A percentile compares a stretch with the other conserved stretches of the same genome.
phyloP scores from a whole-genome alignment of 176 grass and related monocot genomes.

The Rhynchospora pubera region DNA sequence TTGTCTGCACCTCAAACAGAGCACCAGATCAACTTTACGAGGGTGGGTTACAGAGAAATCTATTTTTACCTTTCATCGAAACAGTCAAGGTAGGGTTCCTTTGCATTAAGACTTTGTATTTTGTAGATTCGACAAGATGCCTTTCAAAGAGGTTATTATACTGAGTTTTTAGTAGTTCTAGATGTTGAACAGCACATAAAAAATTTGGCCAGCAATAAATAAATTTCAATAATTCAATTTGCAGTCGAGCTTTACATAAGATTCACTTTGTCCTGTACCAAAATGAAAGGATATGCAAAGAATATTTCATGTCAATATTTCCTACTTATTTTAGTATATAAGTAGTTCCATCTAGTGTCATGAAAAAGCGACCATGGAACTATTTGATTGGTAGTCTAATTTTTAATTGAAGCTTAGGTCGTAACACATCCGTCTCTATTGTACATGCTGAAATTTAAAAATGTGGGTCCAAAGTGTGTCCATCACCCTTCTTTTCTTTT shows the following conservation, averaged over 20 bases:
- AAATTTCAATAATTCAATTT: neutral
- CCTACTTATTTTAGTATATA: neutral
- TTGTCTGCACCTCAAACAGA: slow-evolving; percentile 82
- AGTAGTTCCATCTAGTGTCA: neutral
- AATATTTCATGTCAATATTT: neutral
- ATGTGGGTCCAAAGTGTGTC: neutral
- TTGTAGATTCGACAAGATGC: neutral
- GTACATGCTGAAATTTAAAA: neutral
- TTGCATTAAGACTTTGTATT: neutral
- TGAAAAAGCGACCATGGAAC: neutral
- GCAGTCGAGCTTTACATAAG: neutral
- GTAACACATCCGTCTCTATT: neutral
- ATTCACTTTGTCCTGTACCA: neutral
- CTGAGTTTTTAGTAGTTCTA: neutral
- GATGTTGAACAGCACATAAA: neutral
- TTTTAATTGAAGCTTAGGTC: neutral
- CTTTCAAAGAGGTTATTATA: neutral
- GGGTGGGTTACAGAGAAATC: slow-evolving; percentile 54
- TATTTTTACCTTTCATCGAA: slow-evolving; percentile 75
- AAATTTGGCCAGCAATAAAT: neutral
- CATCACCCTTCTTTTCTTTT: neutral
- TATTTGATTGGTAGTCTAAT: neutral
- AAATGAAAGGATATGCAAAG: neutral
- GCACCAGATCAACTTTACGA: slow-evolving; percentile 64
- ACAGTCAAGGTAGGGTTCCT: slow-evolving; percentile 58